Conservation (phyloP, 345 rosid genomes). For the Eucalyptus grandis region DNA sequence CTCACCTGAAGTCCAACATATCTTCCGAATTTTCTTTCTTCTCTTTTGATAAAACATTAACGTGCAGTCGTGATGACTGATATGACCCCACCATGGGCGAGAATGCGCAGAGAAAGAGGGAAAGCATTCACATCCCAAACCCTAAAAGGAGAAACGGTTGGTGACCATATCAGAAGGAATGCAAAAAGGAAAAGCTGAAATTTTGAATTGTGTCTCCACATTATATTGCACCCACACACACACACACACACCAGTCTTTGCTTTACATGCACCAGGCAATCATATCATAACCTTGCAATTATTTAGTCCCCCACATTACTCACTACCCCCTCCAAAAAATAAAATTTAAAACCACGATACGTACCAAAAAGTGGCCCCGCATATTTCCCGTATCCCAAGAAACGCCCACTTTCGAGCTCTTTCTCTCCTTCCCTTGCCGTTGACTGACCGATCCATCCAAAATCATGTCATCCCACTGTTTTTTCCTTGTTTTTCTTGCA, state of each 20-base stretch:
- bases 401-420: not conserved
- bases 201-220: conserved; percentile 36
- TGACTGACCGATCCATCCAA: conserved; percentile 50
- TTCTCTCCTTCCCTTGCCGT: conserved; percentile 17
- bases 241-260: not conserved
- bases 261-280: not conserved
- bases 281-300: conserved; percentile 1
- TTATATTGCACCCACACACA: not conserved
- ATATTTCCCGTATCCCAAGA: conserved; percentile 38
- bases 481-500: not conserved
- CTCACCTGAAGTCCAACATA: not conserved
- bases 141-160: conserved; percentile 24
- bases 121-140: conserved; percentile 5
- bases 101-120: conserved; percentile 1
- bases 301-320: conserved; percentile 4
- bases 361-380: not conserved
- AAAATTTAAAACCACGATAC: not conserved
- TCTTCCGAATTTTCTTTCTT: not conserved
- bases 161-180: conserved; percentile 22
- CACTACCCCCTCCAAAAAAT: not conserved
- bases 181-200: conserved; percentile 29
- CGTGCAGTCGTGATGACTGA: not conserved
- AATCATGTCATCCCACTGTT: conserved; percentile 2
- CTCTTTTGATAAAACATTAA: not conserved
- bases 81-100: conserved; percentile 23